These are phyloP conservation scores for Pinus taeda DNA, from an alignment of 75 land plant genomes.

Conservation along the genomic window DNA sequence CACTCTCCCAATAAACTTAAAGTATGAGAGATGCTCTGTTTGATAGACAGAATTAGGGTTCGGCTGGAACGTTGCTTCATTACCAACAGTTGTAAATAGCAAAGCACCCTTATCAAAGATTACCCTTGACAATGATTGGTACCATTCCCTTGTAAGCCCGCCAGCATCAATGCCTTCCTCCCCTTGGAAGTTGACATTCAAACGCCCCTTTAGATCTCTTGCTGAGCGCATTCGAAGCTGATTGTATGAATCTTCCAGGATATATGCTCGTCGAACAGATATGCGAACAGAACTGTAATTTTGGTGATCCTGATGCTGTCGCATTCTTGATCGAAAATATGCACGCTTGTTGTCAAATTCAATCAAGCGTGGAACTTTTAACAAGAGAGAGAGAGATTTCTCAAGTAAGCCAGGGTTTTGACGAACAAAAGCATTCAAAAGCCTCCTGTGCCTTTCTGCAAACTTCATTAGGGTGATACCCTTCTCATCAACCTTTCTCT, in stretches of 20 bases:
- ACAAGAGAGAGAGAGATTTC: conserved; percentile 88
- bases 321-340: conserved; percentile 86
- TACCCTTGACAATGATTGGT: conserved; percentile 87
- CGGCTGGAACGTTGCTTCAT: conserved; percentile 96
- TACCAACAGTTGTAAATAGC: conserved; percentile 96
- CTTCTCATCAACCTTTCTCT: conserved; percentile 58
- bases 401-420: conserved; percentile 95
- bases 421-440: conserved; percentile 88
- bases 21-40: conserved; percentile 98
- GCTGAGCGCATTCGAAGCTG: conserved; percentile 90
- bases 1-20: conserved; percentile 98
- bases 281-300: conserved; percentile 88
- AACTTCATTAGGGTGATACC: conserved; percentile 74
- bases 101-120: conserved; percentile 97
- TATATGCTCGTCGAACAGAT: conserved; percentile 89
- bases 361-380: conserved; percentile 88
- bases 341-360: conserved; percentile 98
- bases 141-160: conserved; percentile 98
- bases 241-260: conserved; percentile 97
- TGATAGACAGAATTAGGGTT: conserved; percentile 98
- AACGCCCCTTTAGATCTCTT: conserved; percentile 85
- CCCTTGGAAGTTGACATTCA: conserved; percentile 97
- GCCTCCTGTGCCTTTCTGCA: conserved; percentile 86
- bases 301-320: conserved; percentile 98
- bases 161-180: conserved; percentile 99